These are phyloP conservation scores for Hymenoscyphus occultus DNA, from an alignment of 2,329 filamentous ascomycete genomes.

Conservation along the genomic window DNA sequence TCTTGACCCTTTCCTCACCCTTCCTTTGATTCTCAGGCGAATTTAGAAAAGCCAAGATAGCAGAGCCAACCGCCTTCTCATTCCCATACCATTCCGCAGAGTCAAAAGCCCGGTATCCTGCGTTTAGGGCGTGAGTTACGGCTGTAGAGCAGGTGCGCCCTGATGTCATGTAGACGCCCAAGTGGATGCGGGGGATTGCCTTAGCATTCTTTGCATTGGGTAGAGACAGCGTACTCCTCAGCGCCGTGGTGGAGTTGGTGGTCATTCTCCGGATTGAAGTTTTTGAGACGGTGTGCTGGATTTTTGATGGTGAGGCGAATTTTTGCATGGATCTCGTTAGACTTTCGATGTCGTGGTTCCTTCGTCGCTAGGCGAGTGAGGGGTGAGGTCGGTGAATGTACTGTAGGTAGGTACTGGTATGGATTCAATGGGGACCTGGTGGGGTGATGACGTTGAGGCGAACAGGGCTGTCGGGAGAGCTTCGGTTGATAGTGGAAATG, in stretches of 20 bases:
- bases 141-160: conserved; percentile 57
- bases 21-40: too few relatives aligned
- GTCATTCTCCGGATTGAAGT: neutral
- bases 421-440: too few relatives aligned
- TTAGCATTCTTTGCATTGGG: conserved; percentile 53
- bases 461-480: too few relatives aligned
- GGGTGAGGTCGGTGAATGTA: too few relatives aligned
- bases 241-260: conserved; percentile 11
- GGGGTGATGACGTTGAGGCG: too few relatives aligned
- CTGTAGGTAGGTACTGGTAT: too few relatives aligned
- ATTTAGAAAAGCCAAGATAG: conserved; percentile 56
- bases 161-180: conserved; percentile 71
- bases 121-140: conserved; percentile 48
- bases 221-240: conserved; percentile 45
- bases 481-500: too few relatives aligned
- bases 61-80: conserved; percentile 65
- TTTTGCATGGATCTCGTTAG: neutral
- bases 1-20: conserved; percentile 46
- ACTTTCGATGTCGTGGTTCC: neutral
- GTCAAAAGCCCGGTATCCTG: conserved; percentile 52
- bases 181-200: conserved; percentile 67
- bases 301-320: neutral
- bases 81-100: conserved; percentile 61
- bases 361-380: too few relatives aligned
- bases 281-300: neutral